A percentile compares a stretch with the other conserved stretches of the same genome.
phyloP scores from a whole-genome alignment of 2,329 filamentous ascomycete species.

The Tricladium varicosporioides region DNA sequence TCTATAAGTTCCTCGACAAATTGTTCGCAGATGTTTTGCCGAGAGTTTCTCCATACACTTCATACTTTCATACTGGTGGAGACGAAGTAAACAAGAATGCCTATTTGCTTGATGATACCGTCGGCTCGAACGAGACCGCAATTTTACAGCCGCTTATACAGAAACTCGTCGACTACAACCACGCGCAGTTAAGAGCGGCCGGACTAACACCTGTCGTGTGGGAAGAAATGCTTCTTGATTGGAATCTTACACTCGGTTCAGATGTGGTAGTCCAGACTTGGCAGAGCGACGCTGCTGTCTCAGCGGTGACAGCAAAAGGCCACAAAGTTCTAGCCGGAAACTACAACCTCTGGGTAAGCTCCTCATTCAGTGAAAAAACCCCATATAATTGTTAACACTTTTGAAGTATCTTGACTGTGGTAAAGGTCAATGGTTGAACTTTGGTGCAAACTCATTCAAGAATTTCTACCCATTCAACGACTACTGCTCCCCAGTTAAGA shows the following conservation, averaged over 20 bases:
- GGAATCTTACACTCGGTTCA: slow-evolving; percentile 70
- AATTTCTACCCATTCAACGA: slow-evolving; percentile 69
- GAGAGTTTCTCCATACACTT: slow-evolving; percentile 63
- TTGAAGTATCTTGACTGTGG: slow-evolving; percentile 78
- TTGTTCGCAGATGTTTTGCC: slow-evolving; percentile 77
- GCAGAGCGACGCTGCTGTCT: slow-evolving; percentile 62
- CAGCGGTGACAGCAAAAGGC: slow-evolving; percentile 58
- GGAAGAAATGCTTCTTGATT: slow-evolving; percentile 81
- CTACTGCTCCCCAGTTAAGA: slow-evolving; percentile 79
- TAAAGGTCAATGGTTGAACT: slow-evolving; percentile 75
- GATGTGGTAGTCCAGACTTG: slow-evolving; percentile 79
- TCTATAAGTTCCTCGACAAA: slow-evolving; percentile 68
- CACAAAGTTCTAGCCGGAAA: slow-evolving; percentile 73
- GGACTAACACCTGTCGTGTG: slow-evolving; percentile 76
- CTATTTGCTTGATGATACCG: slow-evolving; percentile 70
- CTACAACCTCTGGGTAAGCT: slow-evolving; percentile 71
- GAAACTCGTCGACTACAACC: slow-evolving; percentile 69
- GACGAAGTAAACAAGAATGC: slow-evolving; percentile 81
- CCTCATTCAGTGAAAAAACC: neutral
- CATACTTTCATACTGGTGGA: slow-evolving; percentile 83
- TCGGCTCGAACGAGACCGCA: slow-evolving; percentile 61
- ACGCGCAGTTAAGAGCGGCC: slow-evolving; percentile 59
- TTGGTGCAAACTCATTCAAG: slow-evolving; percentile 48
- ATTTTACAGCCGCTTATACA: slow-evolving; percentile 76
- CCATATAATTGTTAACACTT: slow-evolving; percentile 15